Evolutionary conservation across 257 asterid species (phyloP), one percentile per base, ranked within the genome.

Genomic region (Nicotiana noctiflora): DNA sequence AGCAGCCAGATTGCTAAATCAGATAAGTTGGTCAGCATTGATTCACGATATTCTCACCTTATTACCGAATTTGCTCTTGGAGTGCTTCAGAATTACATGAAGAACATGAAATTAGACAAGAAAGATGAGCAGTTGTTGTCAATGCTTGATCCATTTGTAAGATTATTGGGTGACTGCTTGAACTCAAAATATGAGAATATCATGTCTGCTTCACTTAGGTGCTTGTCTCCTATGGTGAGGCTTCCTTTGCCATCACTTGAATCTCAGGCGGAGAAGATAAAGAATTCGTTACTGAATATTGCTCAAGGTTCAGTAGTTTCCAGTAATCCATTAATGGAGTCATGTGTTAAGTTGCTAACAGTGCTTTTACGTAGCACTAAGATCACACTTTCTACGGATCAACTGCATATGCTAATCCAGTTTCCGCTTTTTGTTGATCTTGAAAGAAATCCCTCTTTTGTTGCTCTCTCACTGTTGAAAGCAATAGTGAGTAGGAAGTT

Each of bases 371-470:
- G 89, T 51, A 90, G 88, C 84, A 88, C 90, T 74, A 87, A 89
- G 82, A 89, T 92, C 79, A 91, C 95, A 27, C 96, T 93, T 75
- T 89, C 99, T 14, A 80, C 89, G 49, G 93, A 90, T 75, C 98
- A 95, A 85, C 84, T 95, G 85, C 91, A 92, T 82, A 88, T 90
- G 93, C 82, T 95, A 83, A 87, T 93, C 82, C 97, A 91, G 60
- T 93, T 95, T 84, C 98, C 99, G 0, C 65, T 95, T 81, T 93
- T 95, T 84, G 91, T 93, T 84, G 99, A 93, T 84, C 89, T 95
- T 65, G 94, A 93, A 49, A 92, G 87, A 67, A 93, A 85, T 85
- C 96, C 99, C 12, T 84, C 99, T 14, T 84, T 84, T 79, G 82
- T 89, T 52, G 98, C 96, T 19, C 98, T 95, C 83, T 90, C 97